Base-by-base conservation (phyloP, 1,284 basidiomycete genomes). In the Cryptococcus sp. region DNA sequence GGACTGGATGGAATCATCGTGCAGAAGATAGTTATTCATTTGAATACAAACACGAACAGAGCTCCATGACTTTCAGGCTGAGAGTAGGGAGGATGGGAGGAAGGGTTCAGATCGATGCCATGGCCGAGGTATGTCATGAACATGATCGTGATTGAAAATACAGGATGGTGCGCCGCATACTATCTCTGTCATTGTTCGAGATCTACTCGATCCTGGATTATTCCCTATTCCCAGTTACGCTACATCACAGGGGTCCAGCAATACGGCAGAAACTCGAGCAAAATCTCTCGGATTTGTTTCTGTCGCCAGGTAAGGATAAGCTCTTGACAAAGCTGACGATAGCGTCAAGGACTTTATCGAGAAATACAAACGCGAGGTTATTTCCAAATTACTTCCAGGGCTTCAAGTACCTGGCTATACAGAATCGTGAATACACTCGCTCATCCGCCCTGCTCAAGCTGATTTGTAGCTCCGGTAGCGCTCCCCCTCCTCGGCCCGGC, bases 101-200 rank as follows among this genome's bases (percentile, higher is more conserved):
- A 2, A 63, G 77, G 43, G 64, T 72, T 0, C 64, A 76, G 50
- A 61, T 78, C 13, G 76, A 76, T 45, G 77, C 66, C 2, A 75
- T 74, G 56, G 76, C 76, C 1, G 73, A 78, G 61, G 77, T 78
- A 52, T 62, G 76, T 64, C 19, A 34, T n/a, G 24, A 31, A 14
- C n/a, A 23, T 23, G 31, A 25, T 37, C 36, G 34, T 32, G 37
- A 25, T 24, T 50, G 59, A 39, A 7, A n/a, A 25, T 2, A 5
- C 55, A 79, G 77, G 74, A 78, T 46, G 73, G 75, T 41, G 69
- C 72, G 36, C 78, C 79, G 2, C 62, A 73, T 52, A 74, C 73
- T 3, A 52, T 78, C 49, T 72, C 72, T 5, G 41, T 72, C 3
- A 53, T 73, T 2, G 54, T 71, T 1, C 50, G 52, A 4, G 78